Conservation (phyloP, 495 filamentous ascomycete genomes). For the Chlorociboria aeruginascens region DNA sequence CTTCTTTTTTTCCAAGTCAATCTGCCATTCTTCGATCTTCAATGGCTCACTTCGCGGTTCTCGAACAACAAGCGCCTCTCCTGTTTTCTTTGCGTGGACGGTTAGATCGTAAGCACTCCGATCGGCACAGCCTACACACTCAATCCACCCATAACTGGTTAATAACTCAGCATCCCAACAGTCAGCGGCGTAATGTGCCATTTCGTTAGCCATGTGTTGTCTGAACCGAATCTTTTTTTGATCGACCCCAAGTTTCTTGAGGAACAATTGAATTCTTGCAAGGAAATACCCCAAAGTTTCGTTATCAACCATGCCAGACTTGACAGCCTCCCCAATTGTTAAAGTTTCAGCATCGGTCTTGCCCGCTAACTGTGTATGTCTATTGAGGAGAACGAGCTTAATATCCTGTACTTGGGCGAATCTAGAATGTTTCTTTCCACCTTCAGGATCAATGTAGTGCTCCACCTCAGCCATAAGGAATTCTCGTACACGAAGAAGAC, state of each 20-base stretch:
- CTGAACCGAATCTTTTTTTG: constrained; percentile 47
- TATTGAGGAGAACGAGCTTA: constrained; percentile 42
- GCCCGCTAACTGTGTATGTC: constrained; percentile 43
- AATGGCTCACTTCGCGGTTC: constrained; percentile 40
- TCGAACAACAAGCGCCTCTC: constrained; percentile 41
- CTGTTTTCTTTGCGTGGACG: constrained; percentile 50
- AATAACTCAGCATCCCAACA: constrained; percentile 57
- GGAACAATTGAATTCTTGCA: constrained; percentile 47
- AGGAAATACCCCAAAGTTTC: constrained; percentile 59
- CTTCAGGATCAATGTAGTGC: constrained; percentile 62
- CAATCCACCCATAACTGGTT: constrained; percentile 55
- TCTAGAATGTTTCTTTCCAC: constrained; percentile 54
- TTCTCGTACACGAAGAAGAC: constrained; percentile 60
- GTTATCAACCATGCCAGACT: constrained; percentile 45
- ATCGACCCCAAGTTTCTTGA: constrained; percentile 45
- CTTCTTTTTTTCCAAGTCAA: constrained; percentile 47
- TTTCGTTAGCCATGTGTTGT: constrained; percentile 58
- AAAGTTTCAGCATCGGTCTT: constrained; percentile 36
- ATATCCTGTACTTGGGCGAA: constrained; percentile 53
- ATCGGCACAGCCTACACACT: constrained; percentile 56
- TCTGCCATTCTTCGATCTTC: constrained; percentile 44
- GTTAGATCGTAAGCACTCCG: constrained; percentile 50
- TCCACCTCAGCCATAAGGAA: constrained; percentile 75
- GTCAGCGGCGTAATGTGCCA: constrained; percentile 59
- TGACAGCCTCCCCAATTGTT: constrained; percentile 44